Percentiles rank a stretch among this genome's conserved stretches.
Conservation (phyloP, 441 rosid species). For the Viola pubescens region DNA sequence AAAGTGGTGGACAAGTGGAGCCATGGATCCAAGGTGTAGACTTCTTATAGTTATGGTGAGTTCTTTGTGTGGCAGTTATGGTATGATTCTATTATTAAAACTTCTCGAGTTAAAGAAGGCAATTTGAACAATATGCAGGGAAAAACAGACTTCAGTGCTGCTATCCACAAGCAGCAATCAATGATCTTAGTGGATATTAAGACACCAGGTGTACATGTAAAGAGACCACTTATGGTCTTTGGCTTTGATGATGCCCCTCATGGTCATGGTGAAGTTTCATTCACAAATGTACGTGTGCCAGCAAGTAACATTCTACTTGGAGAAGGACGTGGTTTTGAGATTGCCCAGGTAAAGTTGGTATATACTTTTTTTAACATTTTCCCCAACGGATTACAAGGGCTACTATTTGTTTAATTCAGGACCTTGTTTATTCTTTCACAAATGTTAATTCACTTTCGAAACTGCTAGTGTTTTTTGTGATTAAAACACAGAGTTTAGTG, state of each 20-base stretch:
- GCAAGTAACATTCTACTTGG: conserved; percentile 82
- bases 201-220: conserved; percentile 65
- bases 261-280: conserved; percentile 88
- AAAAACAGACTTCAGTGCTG: conserved; percentile 75
- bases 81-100: conserved; percentile 6
- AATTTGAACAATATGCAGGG: conserved; percentile 47
- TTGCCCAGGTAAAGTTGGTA: conserved; percentile 72
- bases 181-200: conserved; percentile 83
- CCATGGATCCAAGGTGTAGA: conserved; percentile 98
- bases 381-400: not conserved
- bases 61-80: conserved; percentile 13
- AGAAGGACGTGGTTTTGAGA: conserved; percentile 98
- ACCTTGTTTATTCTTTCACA: too few species aligned
- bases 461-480: too few species aligned
- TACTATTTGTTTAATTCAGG: too few species aligned
- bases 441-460: too few species aligned
- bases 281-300: conserved; percentile 73
- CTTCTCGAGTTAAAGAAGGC: conserved; percentile 4
- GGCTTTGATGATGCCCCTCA: conserved; percentile 99
- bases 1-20: conserved; percentile 99
- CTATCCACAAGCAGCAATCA: conserved; percentile 90
- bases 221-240: conserved; percentile 80
- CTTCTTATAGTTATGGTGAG: conserved; percentile 93
- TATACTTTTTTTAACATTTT: too few species aligned
- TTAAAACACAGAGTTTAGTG: too few species aligned